phyloP scores from a whole-genome alignment of 2,329 filamentous ascomycete genomes.

The Albifimbria verrucaria region DNA sequence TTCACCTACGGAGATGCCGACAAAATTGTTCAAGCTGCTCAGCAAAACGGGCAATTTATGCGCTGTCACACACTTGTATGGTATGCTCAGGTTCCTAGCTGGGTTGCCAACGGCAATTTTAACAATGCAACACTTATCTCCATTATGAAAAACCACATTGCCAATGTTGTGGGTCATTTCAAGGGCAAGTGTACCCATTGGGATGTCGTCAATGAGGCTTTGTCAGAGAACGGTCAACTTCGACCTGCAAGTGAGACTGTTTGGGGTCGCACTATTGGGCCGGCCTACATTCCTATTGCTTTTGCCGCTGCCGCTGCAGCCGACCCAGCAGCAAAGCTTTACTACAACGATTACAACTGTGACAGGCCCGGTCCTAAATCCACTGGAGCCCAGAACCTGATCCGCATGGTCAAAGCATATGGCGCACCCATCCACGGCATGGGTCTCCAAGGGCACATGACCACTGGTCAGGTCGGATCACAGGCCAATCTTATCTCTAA shows the following conservation, averaged over 20 bases:
- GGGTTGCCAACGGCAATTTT: background rate
- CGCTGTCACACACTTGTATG: background rate
- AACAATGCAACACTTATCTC: background rate
- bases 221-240: background rate
- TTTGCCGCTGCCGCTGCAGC: background rate
- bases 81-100: background rate
- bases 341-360: background rate
- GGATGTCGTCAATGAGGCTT: conserved; percentile 50
- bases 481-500: background rate
- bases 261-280: background rate
- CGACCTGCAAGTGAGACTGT: background rate
- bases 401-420: background rate
- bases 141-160: conserved; percentile 50
- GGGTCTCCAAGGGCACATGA: background rate
- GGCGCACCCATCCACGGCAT: background rate
- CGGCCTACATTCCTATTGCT: background rate
- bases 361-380: background rate
- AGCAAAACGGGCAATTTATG: background rate
- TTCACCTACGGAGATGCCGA: background rate
- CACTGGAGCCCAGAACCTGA: background rate
- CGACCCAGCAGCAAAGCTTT: background rate
- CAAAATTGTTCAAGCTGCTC: background rate
- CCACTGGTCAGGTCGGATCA: background rate
- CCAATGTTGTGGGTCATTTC: conserved; percentile 40
- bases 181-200: conserved; percentile 44